Conservation (phyloP, 202 grass and related monocot genomes). For the Panicum hallii region DNA sequence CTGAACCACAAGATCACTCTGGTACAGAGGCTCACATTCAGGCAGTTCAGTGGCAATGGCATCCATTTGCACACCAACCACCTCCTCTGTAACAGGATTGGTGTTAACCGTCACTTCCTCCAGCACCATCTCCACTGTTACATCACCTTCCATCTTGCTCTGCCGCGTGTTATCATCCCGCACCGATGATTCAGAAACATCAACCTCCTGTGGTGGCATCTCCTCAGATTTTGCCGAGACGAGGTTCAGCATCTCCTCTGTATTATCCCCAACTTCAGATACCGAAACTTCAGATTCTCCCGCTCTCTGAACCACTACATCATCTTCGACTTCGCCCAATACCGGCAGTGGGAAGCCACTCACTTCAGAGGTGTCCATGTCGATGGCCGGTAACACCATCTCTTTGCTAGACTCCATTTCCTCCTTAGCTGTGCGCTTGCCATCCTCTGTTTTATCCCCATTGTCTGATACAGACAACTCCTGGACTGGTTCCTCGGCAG, state of each 20-base stretch:
- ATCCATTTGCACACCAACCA: conserved; percentile 12
- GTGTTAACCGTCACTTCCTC: neutral
- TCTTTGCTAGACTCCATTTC: neutral
- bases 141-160: conserved; percentile 24
- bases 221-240: neutral
- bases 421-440: neutral
- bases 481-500: neutral
- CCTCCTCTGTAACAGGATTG: conserved; percentile 5
- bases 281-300: neutral
- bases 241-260: neutral
- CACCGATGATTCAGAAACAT: neutral
- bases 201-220: neutral
- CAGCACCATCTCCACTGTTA: neutral
- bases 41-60: neutral
- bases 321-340: neutral
- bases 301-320: neutral
- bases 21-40: conserved; percentile 12
- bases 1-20: neutral
- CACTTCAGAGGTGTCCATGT: neutral
- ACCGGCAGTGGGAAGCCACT: neutral
- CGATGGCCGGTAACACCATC: neutral
- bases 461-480: neutral
- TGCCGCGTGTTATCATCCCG: neutral
- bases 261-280: neutral
- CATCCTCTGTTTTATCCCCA: neutral